These are phyloP conservation scores for Nyctanthes arbortristis DNA, from an alignment of 257 asterid genomes.

Conservation along the genomic window DNA sequence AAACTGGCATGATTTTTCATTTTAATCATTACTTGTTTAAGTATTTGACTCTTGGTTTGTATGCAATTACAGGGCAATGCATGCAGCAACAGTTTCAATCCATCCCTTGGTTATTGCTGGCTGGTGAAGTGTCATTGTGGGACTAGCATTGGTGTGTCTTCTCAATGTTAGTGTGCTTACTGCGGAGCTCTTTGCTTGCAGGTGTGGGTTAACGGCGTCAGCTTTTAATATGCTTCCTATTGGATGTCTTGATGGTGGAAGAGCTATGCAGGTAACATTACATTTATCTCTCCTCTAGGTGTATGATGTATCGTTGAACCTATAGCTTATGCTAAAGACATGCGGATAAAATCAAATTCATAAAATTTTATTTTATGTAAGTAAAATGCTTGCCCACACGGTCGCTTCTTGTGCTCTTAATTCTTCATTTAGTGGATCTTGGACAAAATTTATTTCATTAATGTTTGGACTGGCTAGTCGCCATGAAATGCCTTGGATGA, in stretches of 20 bases:
- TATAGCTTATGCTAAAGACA: background rate
- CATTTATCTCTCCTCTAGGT: slow-evolving; percentile 17
- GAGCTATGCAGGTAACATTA: slow-evolving; percentile 84
- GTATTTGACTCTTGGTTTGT: slow-evolving; percentile 17
- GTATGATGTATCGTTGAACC: slow-evolving; percentile 19
- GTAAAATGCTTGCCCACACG: too few relatives aligned
- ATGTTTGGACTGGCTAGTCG: too few relatives aligned
- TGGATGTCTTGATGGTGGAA: slow-evolving; percentile 97
- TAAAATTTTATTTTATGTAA: background rate
- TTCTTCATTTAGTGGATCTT: too few relatives aligned
- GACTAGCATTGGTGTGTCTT: slow-evolving; percentile 11
- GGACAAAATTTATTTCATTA: too few relatives aligned
- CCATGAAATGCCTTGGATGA: too few relatives aligned
- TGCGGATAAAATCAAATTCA: background rate
- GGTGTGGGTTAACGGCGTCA: slow-evolving; percentile 97
- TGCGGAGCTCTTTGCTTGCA: slow-evolving; percentile 25
- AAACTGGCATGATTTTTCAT: background rate
- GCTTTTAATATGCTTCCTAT: slow-evolving; percentile 92
- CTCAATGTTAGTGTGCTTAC: slow-evolving; percentile 16
- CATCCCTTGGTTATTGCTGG: slow-evolving; percentile 96
- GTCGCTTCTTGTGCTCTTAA: too few relatives aligned
- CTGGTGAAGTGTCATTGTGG: slow-evolving; percentile 56
- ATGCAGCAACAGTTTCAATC: slow-evolving; percentile 74
- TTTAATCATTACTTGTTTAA: background rate
- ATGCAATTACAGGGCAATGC: slow-evolving; percentile 62